These are phyloP conservation scores for Aspergillus hancockii DNA, from an alignment of 495 filamentous ascomycete genomes.

Conservation along the genomic window DNA sequence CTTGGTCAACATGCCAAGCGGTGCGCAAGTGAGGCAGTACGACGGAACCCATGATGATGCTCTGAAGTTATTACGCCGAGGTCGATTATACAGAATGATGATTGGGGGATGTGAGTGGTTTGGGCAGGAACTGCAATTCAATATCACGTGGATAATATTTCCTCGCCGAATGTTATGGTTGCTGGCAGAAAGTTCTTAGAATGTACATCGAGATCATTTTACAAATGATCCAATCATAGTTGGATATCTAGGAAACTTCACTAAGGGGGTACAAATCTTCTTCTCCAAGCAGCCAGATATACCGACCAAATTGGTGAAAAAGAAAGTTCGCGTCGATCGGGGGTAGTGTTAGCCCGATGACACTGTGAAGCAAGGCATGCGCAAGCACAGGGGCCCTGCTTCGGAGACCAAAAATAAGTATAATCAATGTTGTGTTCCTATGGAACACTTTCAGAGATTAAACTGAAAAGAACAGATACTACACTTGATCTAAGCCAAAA, in stretches of 20 bases:
- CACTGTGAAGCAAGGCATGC: slow-evolving; percentile 71
- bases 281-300: slow-evolving; percentile 63
- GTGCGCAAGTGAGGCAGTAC: slow-evolving; percentile 90
- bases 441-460: slow-evolving; percentile 76
- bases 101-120: neutral
- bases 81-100: neutral
- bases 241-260: neutral
- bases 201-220: neutral
- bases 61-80: neutral
- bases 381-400: slow-evolving; percentile 77
- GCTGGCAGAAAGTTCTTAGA: too few species aligned
- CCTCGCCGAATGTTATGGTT: too few species aligned
- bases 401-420: slow-evolving; percentile 71
- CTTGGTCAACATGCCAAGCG: slow-evolving; percentile 96
- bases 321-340: slow-evolving; percentile 75
- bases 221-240: neutral
- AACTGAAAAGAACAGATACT: slow-evolving; percentile 99
- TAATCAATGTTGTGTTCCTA: slow-evolving; percentile 77
- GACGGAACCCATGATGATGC: slow-evolving; percentile 75
- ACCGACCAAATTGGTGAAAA: slow-evolving; percentile 63
- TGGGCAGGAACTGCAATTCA: neutral
- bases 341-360: slow-evolving; percentile 88
- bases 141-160: slow-evolving; percentile 10
- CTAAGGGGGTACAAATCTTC: slow-evolving; percentile 28
- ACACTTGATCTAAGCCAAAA: slow-evolving; percentile 89